Evolutionary conservation across 2,329 filamentous ascomycete genomes (phyloP).

Genomic region (Neonectria sp.): DNA sequence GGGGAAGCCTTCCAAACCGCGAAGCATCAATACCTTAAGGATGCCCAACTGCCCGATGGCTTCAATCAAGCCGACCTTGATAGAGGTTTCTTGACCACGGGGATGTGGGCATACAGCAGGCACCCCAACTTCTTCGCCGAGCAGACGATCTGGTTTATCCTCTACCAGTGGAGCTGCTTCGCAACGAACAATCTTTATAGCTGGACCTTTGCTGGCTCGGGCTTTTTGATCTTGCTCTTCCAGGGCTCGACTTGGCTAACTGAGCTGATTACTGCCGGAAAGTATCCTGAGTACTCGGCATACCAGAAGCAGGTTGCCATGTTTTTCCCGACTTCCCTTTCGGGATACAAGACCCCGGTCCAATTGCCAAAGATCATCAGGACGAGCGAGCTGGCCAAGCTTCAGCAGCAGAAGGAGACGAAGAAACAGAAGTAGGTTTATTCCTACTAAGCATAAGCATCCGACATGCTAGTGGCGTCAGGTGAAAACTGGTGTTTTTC

Average conservation of each 20-base stretch:
- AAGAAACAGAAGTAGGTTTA: slow-evolving; percentile 47
- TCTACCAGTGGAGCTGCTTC: slow-evolving; percentile 92
- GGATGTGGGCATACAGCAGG: slow-evolving; percentile 89
- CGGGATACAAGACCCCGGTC: slow-evolving; percentile 59
- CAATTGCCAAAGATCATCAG: slow-evolving; percentile 63
- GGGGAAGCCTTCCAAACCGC: slow-evolving; percentile 81
- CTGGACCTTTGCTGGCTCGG: slow-evolving; percentile 82
- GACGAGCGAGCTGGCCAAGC: slow-evolving; percentile 66
- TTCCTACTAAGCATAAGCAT: background rate
- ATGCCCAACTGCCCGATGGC: slow-evolving; percentile 76
- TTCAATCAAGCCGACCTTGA: slow-evolving; percentile 84
- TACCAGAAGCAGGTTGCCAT: slow-evolving; percentile 89
- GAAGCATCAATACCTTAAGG: slow-evolving; percentile 82
- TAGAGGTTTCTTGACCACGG: slow-evolving; percentile 87
- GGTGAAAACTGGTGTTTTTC: background rate
- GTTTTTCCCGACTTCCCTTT: slow-evolving; percentile 78
- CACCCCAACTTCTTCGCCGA: slow-evolving; percentile 97
- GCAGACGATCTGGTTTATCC: slow-evolving; percentile 87
- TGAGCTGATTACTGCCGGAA: slow-evolving; percentile 82
- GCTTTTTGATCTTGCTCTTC: slow-evolving; percentile 84
- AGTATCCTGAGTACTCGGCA: slow-evolving; percentile 89
- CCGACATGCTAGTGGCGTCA: background rate
- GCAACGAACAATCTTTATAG: slow-evolving; percentile 79
- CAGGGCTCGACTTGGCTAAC: slow-evolving; percentile 92
- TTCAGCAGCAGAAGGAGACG: slow-evolving; percentile 58